Conservation (phyloP, 2,329 filamentous ascomycete species). For the Aspergillus flavus region DNA sequence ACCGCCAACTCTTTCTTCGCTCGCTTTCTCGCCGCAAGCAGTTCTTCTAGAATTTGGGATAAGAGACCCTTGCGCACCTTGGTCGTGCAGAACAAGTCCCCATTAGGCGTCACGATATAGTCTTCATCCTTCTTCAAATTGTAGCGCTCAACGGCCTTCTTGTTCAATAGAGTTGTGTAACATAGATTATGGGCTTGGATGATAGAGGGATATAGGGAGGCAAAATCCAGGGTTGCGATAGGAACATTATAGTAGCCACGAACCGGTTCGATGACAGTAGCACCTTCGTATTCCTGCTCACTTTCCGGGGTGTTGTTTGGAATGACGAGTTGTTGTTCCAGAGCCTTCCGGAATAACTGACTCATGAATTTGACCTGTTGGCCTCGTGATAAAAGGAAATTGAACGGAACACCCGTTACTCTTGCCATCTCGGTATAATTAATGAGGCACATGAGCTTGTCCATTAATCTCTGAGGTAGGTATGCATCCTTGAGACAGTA, state of each 20-base stretch:
- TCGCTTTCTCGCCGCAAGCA: constrained; percentile 87
- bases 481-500: constrained; percentile 99
- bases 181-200: constrained; percentile 99
- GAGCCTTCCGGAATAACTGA: constrained; percentile 91
- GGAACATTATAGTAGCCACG: constrained; percentile 94
- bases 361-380: constrained; percentile 98
- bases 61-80: constrained; percentile 90
- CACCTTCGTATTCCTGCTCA: constrained; percentile 94
- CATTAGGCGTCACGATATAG: constrained; percentile 94
- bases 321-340: constrained; percentile 91
- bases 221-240: constrained; percentile 96
- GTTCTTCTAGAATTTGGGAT: constrained; percentile 92
- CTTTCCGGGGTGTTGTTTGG: constrained; percentile 76
- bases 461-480: constrained; percentile 88
- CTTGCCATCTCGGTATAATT: constrained; percentile 99
- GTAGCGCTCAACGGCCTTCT: constrained; percentile 73
- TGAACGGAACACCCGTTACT: constrained; percentile 98
- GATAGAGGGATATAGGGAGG: constrained; percentile 96
- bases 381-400: constrained; percentile 84
- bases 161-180: constrained; percentile 90
- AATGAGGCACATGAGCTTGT: constrained; percentile 96
- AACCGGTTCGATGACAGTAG: constrained; percentile 94
- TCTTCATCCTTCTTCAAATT: constrained; percentile 84
- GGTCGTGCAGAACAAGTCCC: constrained; percentile 85
- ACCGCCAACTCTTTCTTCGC: constrained; percentile 87